Evolutionary conservation across 257 asterid genomes (phyloP).

Genomic region (Penstemon barbatus): DNA sequence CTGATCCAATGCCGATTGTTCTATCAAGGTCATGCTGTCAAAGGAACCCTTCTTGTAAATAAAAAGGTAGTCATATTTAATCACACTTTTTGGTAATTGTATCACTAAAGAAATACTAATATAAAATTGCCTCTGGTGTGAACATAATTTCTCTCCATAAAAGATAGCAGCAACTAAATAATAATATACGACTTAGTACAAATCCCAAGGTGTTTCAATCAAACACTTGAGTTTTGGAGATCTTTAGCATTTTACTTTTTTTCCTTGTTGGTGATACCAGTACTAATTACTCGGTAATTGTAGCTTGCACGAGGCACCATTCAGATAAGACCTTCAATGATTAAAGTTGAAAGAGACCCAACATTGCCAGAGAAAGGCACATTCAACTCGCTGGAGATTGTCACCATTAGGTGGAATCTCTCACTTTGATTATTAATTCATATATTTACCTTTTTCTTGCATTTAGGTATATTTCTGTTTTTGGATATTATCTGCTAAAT

Average conservation of each 20-base stretch:
- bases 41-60: conserved; percentile 85
- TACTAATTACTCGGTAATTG: not conserved
- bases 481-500: conserved; percentile 23
- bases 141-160: not conserved
- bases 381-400: conserved; percentile 72
- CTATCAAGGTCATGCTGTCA: conserved; percentile 68
- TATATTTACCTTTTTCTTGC: not conserved
- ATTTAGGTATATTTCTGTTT: not conserved
- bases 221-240: no score
- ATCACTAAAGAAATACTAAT: no score
- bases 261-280: not conserved
- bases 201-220: no score
- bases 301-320: conserved; percentile 63
- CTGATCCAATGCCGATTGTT: conserved; percentile 85
- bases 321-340: conserved; percentile 85
- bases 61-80: conserved; percentile 47
- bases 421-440: conserved; percentile 5
- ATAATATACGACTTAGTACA: no score
- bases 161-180: not conserved
- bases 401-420: conserved; percentile 51
- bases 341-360: conserved; percentile 68
- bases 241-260: no score
- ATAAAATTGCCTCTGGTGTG: not conserved
- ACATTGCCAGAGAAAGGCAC: conserved; percentile 23
- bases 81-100: not conserved